Conservation (phyloP, 1,284 basidiomycete species). For the Papiliotrema fonsecae region DNA sequence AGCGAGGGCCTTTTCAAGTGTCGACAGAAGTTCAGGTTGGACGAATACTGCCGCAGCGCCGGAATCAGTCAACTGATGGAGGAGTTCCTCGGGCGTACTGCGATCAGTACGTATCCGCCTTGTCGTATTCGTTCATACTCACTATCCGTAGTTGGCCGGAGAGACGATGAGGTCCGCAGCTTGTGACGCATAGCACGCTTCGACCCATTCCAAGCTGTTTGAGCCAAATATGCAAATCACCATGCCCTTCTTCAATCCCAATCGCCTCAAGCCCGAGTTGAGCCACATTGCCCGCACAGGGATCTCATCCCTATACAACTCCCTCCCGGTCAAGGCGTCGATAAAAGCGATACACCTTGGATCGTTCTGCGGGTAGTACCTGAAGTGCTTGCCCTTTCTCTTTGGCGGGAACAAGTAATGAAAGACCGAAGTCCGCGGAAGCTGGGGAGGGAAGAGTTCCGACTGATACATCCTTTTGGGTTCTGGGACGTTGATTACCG, state of each 20-base stretch:
- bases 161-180: slow-evolving; percentile 34
- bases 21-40: slow-evolving; percentile 53
- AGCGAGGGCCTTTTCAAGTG: slow-evolving; percentile 23
- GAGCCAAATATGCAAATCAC: slow-evolving; percentile 41
- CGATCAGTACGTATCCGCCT: slow-evolving; percentile 35
- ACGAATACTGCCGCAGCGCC: slow-evolving; percentile 56
- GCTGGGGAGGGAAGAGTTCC: slow-evolving; percentile 16
- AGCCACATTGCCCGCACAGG: slow-evolving; percentile 57
- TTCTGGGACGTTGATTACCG: slow-evolving; percentile 5
- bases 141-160: slow-evolving; percentile 43
- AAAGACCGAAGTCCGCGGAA: slow-evolving; percentile 34
- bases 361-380: slow-evolving; percentile 13
- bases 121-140: slow-evolving; percentile 26
- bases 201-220: slow-evolving; percentile 62
- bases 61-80: slow-evolving; percentile 52
- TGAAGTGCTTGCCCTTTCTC: slow-evolving; percentile 10
- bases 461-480: slow-evolving; percentile 27
- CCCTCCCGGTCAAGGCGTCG: slow-evolving; percentile 59
- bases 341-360: slow-evolving; percentile 56
- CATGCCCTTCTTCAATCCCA: slow-evolving; percentile 32
- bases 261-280: slow-evolving; percentile 53
- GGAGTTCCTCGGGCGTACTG: slow-evolving; percentile 41
- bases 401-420: slow-evolving; percentile 31
- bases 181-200: slow-evolving; percentile 56
- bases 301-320: slow-evolving; percentile 57